Base-by-base conservation (phyloP, 2,329 filamentous ascomycete species). In the Fonsecaea monophora region DNA sequence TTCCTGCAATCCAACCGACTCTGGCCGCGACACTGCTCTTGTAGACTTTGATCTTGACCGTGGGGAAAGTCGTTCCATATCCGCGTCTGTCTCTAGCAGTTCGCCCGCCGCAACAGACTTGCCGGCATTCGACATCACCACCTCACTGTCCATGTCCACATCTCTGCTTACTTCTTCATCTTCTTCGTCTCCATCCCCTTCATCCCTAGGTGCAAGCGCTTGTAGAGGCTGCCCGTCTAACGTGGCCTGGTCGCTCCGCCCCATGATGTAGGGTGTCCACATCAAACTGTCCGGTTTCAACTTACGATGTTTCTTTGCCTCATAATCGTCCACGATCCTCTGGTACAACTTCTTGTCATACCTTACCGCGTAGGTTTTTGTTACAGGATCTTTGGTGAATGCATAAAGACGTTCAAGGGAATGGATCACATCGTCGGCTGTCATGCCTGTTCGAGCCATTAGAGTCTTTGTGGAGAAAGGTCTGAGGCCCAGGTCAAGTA, bases 251-350 rank as follows among this genome's bases (percentile, higher is more conserved):
- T 91, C 94, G 77, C 87, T 90, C 54, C 92, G 88, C 32, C 95
- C 94, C 93, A 97, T 98, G 50, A 98, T 89, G 77, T 97, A 99
- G 0, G 95, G 95, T 13, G 94, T 97, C 95, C 95, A 99, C 10
- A 94, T 90, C 32, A 99, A 84, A 18, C 89, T 89, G 53, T 90
- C 88, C 0, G 91, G 87, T 71, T 95, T 91, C 40, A 99, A 86
- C 73, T 89, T 90, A 25, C 97, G 91, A 72, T 97, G 96, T 9
- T 90, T 89, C 76, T 97, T 97, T 57, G 86, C 85, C 75, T 97
- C 92, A 87, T 94, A 97, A 71, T 94, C 95, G 37, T 87, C 86
- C 67, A 97, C 91, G 73, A 97, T 96, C 70, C 94, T 89, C 65
- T 88, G 88, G 78, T 94, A 97, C 76, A 94, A 97, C 3, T 88